These are phyloP conservation scores for Globisporangium rhizosaccharum DNA, from an alignment of 352 stramenopile genomes.

Conservation along the genomic window DNA sequence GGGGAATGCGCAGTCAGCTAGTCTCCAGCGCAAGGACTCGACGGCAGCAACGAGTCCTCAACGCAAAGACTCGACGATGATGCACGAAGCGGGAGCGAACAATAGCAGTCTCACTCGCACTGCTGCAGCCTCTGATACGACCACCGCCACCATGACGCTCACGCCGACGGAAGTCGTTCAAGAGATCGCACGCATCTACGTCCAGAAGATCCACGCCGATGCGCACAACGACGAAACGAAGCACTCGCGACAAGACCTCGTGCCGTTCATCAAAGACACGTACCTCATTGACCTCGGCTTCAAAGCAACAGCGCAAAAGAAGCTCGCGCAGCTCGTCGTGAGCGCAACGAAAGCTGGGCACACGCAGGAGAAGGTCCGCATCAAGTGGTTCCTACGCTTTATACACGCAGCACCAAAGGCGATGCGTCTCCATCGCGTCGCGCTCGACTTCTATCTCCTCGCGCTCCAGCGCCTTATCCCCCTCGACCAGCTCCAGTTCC, in stretches of 20 bases:
- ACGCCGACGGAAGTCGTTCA: constrained; percentile 30
- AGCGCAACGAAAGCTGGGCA: constrained; percentile 34
- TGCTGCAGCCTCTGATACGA: background rate
- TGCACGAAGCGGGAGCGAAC: background rate
- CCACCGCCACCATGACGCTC: background rate
- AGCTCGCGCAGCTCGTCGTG: constrained; percentile 39
- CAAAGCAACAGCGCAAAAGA: constrained; percentile 45
- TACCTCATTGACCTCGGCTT: constrained; percentile 70
- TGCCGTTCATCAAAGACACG: constrained; percentile 47
- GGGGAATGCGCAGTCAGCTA: too few species aligned
- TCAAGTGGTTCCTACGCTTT: constrained; percentile 68
- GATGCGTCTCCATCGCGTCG: constrained; percentile 28
- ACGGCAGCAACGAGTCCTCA: background rate
- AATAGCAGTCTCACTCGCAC: background rate
- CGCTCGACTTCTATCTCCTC: constrained; percentile 53
- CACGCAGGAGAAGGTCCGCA: constrained; percentile 37
- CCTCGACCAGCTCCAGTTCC: constrained; percentile 27
- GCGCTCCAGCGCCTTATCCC: constrained; percentile 44
- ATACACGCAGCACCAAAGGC: constrained; percentile 22
- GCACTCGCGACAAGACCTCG: constrained; percentile 34
- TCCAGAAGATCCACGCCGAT: constrained; percentile 49
- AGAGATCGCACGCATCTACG: constrained; percentile 60
- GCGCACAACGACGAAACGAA: constrained; percentile 25
- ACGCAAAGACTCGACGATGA: constrained; percentile 1
- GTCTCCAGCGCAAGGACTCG: background rate